Conservation (phyloP, 257 asterid genomes). For the Fraxinus pennsylvanica region DNA sequence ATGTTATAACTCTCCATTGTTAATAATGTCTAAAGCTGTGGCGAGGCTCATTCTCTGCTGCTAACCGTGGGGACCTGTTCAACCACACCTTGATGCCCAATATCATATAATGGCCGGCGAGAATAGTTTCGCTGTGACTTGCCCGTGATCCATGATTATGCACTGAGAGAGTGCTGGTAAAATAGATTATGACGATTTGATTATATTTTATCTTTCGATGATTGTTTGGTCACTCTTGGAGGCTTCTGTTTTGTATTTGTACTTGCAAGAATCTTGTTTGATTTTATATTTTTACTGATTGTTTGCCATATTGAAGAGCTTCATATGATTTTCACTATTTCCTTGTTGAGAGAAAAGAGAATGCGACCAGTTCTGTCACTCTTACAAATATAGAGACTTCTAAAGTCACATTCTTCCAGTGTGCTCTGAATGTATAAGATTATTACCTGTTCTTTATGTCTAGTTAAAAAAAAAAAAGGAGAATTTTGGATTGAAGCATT, state of each 20-base stretch:
- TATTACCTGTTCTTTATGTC: conserved; percentile 1
- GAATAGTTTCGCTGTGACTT: neutral
- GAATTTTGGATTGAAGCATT: neutral
- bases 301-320: neutral
- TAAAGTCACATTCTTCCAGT: neutral
- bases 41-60: neutral
- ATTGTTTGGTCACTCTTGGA: neutral
- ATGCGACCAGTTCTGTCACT: neutral
- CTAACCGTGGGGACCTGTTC: neutral
- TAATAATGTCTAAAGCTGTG: neutral
- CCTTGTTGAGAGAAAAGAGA: neutral
- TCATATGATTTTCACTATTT: neutral
- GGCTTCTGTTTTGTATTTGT: neutral
- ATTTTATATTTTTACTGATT: neutral
- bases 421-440: neutral
- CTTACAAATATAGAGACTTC: neutral
- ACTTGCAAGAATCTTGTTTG: conserved; percentile 1
- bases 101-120: neutral
- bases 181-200: too few species aligned
- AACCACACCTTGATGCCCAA: neutral
- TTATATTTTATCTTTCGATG: neutral
- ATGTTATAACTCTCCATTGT: neutral
- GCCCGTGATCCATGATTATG: neutral
- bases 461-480: neutral
- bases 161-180: neutral